Evolutionary conservation across 1,139 yeast genomes (phyloP).

Genomic region (Cylindricascospora bacillispora): DNA sequence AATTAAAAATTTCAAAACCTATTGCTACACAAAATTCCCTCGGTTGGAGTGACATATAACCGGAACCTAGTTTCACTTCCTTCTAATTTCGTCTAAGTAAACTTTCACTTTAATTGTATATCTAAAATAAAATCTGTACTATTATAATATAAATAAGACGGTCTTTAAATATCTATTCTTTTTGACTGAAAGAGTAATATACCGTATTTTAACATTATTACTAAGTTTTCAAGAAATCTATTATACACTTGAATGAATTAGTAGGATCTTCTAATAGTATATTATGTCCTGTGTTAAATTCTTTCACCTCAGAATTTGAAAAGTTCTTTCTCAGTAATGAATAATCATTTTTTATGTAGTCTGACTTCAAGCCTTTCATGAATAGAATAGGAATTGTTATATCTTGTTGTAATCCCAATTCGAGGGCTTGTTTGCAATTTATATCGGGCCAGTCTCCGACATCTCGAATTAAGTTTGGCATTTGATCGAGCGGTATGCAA

Average conservation of each 20-base stretch:
- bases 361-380: conserved; percentile 16
- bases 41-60: conserved; percentile 32
- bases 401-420: conserved; percentile 4
- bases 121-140: too few relatives aligned
- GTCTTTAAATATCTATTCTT: too few relatives aligned
- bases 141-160: too few relatives aligned
- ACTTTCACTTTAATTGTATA: too few relatives aligned
- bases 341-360: conserved; percentile 12
- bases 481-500: conserved; percentile 14
- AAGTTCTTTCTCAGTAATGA: conserved; percentile 9
- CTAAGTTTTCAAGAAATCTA: conserved; percentile 8
- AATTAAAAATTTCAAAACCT: conserved; percentile 32
- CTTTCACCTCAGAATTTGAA: conserved; percentile 12
- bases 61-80: too few relatives aligned
- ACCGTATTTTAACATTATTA: too few relatives aligned
- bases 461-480: conserved; percentile 16
- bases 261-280: conserved; percentile 17
- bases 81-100: too few relatives aligned
- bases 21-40: conserved; percentile 37
- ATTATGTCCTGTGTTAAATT: conserved; percentile 19
- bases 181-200: too few relatives aligned
- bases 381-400: conserved; percentile 13
- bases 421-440: conserved; percentile 4
- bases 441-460: conserved; percentile 18
- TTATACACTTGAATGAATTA: conserved; percentile 9